Percentiles rank a stretch among this genome's conserved stretches.
These are phyloP conservation scores for Rhodosporidiobolus odoratus DNA, from an alignment of 768 basidiomycete genomes.

Conservation along the genomic window DNA sequence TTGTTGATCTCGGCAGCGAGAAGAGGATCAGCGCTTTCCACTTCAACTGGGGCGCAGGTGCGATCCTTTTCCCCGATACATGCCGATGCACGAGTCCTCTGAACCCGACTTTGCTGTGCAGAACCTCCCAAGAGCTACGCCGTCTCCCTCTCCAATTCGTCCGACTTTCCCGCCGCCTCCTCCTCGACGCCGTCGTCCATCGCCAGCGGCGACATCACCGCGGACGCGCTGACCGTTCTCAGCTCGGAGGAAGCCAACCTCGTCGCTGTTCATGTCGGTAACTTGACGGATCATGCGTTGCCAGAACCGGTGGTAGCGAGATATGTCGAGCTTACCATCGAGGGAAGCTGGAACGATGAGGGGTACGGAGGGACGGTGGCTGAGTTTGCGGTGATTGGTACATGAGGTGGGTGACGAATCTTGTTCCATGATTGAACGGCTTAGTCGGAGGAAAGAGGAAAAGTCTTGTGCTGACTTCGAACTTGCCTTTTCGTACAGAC, in stretches of 20 bases:
- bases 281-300: constrained; percentile 23
- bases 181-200: background rate
- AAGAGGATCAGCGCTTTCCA: constrained; percentile 24
- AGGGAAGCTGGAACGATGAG: constrained; percentile 3
- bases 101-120: background rate
- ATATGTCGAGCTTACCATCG: constrained; percentile 30
- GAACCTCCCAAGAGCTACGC: constrained; percentile 18
- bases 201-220: background rate
- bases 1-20: constrained; percentile 14
- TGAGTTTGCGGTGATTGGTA: constrained; percentile 28
- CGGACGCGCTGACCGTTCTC: constrained; percentile 14
- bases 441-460: background rate
- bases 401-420: background rate
- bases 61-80: background rate
- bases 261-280: constrained; percentile 17
- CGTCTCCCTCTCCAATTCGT: constrained; percentile 5
- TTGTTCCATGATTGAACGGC: too few species aligned
- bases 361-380: constrained; percentile 22
- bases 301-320: background rate
- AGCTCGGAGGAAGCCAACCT: background rate
- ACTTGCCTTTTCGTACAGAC: too few species aligned
- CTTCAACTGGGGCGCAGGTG: constrained; percentile 33
- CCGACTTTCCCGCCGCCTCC: background rate
- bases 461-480: too few species aligned
- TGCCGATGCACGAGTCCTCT: background rate